Evolutionary conservation across 108 stramenopile genomes (phyloP).

Genomic region (Seminavis robusta): DNA sequence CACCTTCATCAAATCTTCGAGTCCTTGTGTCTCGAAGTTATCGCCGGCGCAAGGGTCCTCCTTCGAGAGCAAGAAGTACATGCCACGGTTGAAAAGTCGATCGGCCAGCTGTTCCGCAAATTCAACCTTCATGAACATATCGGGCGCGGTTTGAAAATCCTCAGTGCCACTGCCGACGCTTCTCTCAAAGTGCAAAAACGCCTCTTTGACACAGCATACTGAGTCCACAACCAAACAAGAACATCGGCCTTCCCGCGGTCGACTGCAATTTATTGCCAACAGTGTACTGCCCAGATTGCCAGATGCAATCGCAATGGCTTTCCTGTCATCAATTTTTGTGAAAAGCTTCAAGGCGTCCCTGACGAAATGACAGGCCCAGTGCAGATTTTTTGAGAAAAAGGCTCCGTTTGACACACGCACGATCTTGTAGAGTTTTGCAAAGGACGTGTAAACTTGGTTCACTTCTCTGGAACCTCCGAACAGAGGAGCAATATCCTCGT

Average conservation of each 20-base stretch:
- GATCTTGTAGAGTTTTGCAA: constrained; percentile 53
- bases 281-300: constrained; percentile 62
- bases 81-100: constrained; percentile 62
- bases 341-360: constrained; percentile 47
- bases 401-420: constrained; percentile 49
- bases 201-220: constrained; percentile 21
- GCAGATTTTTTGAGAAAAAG: constrained; percentile 48
- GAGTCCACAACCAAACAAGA: neutral
- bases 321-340: constrained; percentile 45
- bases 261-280: too few relatives aligned
- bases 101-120: constrained; percentile 58
- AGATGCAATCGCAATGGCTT: constrained; percentile 54
- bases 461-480: constrained; percentile 46
- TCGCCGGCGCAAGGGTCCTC: too few relatives aligned
- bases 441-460: constrained; percentile 40
- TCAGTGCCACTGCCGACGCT: constrained; percentile 17
- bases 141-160: constrained; percentile 20
- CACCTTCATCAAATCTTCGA: constrained; percentile 1
- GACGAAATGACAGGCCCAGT: constrained; percentile 33
- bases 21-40: constrained; percentile 19
- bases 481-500: constrained; percentile 45
- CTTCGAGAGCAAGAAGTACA: constrained; percentile 39
- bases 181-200: too few relatives aligned
- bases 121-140: constrained; percentile 20
- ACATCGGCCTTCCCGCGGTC: too few relatives aligned